A percentile compares a stretch with the other conserved stretches of the same genome.
phyloP scores from a whole-genome alignment of 768 basidiomycete species.

The Mycena rosella region DNA sequence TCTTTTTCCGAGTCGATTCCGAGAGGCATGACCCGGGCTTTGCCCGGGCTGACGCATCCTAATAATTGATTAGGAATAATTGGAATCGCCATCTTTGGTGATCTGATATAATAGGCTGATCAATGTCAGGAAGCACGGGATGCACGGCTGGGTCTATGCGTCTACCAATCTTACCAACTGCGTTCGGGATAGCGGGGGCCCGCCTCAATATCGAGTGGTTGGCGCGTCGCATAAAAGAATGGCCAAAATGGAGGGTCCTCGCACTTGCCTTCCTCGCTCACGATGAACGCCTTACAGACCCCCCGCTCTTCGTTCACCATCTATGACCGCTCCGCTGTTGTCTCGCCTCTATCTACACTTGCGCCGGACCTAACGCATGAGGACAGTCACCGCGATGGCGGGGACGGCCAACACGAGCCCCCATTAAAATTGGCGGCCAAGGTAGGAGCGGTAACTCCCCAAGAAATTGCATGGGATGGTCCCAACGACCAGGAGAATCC shows the following conservation, averaged over 20 bases:
- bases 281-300: neutral
- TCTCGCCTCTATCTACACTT: neutral
- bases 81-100: no score
- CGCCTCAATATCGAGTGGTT: no score
- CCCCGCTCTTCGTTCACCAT: constrained; percentile 29
- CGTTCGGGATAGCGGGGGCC: no score
- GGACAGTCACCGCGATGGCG: constrained; percentile 46
- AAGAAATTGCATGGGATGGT: constrained; percentile 66
- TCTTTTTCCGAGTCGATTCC: no score
- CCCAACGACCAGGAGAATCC: constrained; percentile 68
- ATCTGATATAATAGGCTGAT: no score
- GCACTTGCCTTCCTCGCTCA: neutral
- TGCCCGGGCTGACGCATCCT: no score
- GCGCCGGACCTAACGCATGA: constrained; percentile 35
- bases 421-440: constrained; percentile 32
- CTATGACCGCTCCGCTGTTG: constrained; percentile 8
- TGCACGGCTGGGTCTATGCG: no score
- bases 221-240: neutral
- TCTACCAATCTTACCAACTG: no score
- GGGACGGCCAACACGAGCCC: constrained; percentile 46
- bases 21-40: no score
- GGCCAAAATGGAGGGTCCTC: neutral
- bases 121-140: no score
- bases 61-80: no score
- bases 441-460: constrained; percentile 42